phyloP scores from a whole-genome alignment of 108 stramenopile species.

The Nitzschia sp. region DNA sequence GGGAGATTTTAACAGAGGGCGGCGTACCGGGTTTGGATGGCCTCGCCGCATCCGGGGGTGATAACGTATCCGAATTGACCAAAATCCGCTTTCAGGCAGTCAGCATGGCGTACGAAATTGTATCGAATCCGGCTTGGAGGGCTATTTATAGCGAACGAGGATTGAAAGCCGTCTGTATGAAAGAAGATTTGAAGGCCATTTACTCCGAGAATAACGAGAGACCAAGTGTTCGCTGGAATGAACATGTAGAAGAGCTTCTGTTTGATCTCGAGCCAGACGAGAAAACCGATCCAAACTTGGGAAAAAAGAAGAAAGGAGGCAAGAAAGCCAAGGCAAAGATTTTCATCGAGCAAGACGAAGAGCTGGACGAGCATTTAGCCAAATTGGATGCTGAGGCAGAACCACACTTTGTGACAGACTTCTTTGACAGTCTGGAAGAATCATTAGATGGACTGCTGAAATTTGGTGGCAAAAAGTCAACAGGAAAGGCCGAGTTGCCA shows the following conservation, averaged over 20 bases:
- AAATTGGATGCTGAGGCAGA: conserved; percentile 34
- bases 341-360: conserved; percentile 18
- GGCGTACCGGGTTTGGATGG: background rate
- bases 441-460: conserved; percentile 36
- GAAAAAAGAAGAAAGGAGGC: background rate
- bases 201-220: conserved; percentile 1
- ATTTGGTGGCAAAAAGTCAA: conserved; percentile 1
- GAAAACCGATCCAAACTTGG: background rate
- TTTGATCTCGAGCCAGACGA: conserved; percentile 30
- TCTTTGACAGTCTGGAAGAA: conserved; percentile 38
- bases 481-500: background rate
- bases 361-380: conserved; percentile 33
- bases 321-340: conserved; percentile 20
- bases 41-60: background rate
- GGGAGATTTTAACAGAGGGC: conserved; percentile 31
- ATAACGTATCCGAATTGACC: conserved; percentile 7
- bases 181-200: no score
- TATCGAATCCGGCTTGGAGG: conserved; percentile 38
- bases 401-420: conserved; percentile 31
- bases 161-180: background rate
- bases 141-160: conserved; percentile 30
- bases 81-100: conserved; percentile 44
- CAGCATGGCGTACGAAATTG: conserved; percentile 52
- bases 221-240: conserved; percentile 42
- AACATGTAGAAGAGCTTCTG: conserved; percentile 53